Conservation (phyloP, 352 stramenopile genomes). For the Pilasporangium apinafurcum region DNA sequence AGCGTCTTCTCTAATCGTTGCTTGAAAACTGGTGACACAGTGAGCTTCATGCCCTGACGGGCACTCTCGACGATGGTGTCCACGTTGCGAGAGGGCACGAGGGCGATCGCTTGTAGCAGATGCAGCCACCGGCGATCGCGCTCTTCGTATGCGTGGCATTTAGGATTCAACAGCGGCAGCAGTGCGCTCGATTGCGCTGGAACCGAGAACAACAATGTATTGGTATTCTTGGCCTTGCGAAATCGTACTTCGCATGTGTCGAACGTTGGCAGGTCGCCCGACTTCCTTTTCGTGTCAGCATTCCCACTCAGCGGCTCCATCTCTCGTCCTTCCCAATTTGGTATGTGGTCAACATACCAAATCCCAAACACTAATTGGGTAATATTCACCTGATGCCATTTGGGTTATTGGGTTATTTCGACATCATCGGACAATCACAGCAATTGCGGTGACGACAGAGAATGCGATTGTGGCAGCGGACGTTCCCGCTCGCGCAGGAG, state of each 20-base stretch:
- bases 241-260: constrained; percentile 38
- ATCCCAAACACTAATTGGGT: too few relatives aligned
- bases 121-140: constrained; percentile 66
- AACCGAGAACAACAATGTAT: constrained; percentile 45
- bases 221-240: constrained; percentile 48
- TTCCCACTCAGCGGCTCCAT: neutral
- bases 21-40: constrained; percentile 23
- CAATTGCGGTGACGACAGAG: neutral
- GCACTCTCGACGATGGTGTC: constrained; percentile 43
- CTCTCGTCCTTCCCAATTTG: neutral
- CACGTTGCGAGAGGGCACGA: constrained; percentile 53
- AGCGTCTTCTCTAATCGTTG: constrained; percentile 17
- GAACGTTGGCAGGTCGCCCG: constrained; percentile 34
- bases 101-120: constrained; percentile 49
- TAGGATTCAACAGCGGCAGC: constrained; percentile 38
- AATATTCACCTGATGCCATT: neutral
- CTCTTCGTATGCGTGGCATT: constrained; percentile 46
- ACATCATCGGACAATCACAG: neutral
- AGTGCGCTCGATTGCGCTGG: constrained; percentile 46
- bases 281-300: neutral
- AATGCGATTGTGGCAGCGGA: neutral
- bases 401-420: neutral
- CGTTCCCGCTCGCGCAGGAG: neutral
- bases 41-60: constrained; percentile 38
- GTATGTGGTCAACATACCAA: too few relatives aligned